Base-by-base conservation (phyloP, 2,329 filamentous ascomycete species). In the Sarocladium kiliense region DNA sequence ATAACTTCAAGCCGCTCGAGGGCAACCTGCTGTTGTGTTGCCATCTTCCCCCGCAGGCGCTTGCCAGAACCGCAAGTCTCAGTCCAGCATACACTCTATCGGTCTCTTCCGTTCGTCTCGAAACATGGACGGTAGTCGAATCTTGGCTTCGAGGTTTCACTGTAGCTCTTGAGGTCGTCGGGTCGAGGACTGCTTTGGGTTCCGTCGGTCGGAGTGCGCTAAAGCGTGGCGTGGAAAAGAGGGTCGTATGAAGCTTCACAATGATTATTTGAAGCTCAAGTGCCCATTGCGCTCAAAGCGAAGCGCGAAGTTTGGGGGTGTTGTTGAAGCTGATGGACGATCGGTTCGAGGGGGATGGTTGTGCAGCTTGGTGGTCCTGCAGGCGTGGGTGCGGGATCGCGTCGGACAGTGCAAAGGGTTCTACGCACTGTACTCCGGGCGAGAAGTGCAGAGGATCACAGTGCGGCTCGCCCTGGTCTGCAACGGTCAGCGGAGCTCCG, bases 1-100 rank as follows among this genome's bases (percentile, higher is more conserved):
- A 82, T 74, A 55, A 74, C 71, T 55, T 84, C 80, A 54, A 83
- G 75, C 61, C 75, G 75, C 68, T 80, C 77, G 56, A 82, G 71
- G 62, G 80, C 78, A 65, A 81, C 71, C 64, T 77, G 75, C 62
- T 78, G 74, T 65, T 77, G 77, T 62, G 71, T 70, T 62, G 71
- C 68, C 71, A 74, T 74, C 57, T 54, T 69, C 62, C 62, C 64
- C 63, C 56, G 57, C 55, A 55, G 62, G 63, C 64, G 60, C 63
- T 60, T 34, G 53, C 50, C 53, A 25, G 27, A 30, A 26, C 18
- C 37, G 10, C 26, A 47, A 44, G 16, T 47, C n/a, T 44, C 51
- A 41, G 10, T 42, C 32, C 51, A 44, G 51, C 53, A 45, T 54
- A 42, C 18, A 42, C 27, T 16, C 16, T 21, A 47, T 47, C 25